phyloP scores from a whole-genome alignment of 2,329 filamentous ascomycete genomes.

The Nigrospora osmanthi region DNA sequence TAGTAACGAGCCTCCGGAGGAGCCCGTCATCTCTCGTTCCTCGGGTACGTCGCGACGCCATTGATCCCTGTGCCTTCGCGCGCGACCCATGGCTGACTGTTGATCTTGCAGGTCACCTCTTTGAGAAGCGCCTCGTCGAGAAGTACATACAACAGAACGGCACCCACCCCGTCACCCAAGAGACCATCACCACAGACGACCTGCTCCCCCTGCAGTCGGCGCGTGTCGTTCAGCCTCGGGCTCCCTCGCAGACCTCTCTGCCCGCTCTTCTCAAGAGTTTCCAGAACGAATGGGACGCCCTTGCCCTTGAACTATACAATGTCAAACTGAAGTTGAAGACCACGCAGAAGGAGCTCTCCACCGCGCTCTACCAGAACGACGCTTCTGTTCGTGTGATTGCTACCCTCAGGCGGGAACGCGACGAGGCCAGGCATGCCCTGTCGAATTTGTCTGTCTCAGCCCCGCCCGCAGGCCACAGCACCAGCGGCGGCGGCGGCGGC shows the following conservation, averaged over 20 bases:
- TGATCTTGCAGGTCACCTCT: conserved; percentile 62
- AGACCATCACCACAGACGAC: conserved; percentile 76
- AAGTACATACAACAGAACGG: conserved; percentile 90
- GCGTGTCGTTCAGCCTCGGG: conserved; percentile 78
- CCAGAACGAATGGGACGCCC: conserved; percentile 96
- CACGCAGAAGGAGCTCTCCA: conserved; percentile 87
- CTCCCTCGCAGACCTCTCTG: conserved; percentile 91
- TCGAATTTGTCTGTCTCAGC: conserved; percentile 73
- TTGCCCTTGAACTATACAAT: conserved; percentile 87
- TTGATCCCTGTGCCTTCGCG: not conserved
- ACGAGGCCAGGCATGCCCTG: conserved; percentile 84
- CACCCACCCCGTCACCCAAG: conserved; percentile 83
- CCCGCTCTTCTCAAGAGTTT: conserved; percentile 89
- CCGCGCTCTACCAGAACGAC: conserved; percentile 93
- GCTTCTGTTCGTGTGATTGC: conserved; percentile 94
- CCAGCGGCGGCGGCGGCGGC: conserved; percentile 49
- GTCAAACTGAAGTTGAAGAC: conserved; percentile 83
- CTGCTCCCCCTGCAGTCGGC: conserved; percentile 80
- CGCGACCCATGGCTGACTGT: conserved; percentile 17
- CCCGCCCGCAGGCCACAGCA: conserved; percentile 21
- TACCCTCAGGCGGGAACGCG: conserved; percentile 79
- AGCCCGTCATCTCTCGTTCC: conserved; percentile 90
- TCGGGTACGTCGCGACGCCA: conserved; percentile 55
- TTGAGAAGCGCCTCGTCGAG: conserved; percentile 91
- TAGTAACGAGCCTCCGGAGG: conserved; percentile 91